These are phyloP conservation scores for Aspergillus tamarii DNA, from an alignment of 2,329 filamentous ascomycete species.

Conservation along the genomic window DNA sequence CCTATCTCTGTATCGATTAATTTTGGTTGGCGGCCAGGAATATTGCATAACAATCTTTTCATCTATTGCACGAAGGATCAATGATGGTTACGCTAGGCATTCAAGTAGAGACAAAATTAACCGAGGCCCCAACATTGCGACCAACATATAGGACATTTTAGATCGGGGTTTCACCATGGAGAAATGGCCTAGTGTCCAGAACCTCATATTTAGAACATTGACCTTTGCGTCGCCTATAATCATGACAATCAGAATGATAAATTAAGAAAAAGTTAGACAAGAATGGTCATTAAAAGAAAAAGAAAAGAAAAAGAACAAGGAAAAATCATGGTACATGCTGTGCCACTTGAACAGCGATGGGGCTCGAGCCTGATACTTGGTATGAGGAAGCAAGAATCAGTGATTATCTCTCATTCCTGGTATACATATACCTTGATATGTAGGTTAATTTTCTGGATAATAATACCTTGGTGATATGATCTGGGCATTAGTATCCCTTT, in stretches of 20 bases:
- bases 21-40: constrained; percentile 2
- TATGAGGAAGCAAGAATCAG: background rate
- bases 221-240: no score
- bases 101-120: background rate
- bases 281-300: no score
- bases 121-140: background rate
- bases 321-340: no score
- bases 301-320: no score
- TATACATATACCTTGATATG: background rate
- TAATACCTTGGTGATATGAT: background rate
- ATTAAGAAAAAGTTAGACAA: no score
- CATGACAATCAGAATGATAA: no score
- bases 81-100: background rate
- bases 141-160: background rate
- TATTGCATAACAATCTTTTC: background rate
- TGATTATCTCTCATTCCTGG: background rate
- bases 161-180: background rate
- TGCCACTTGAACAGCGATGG: no score
- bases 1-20: constrained; percentile 1
- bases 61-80: background rate
- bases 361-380: background rate
- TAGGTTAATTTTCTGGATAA: background rate
- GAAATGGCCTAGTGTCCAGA: no score
- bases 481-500: no score
- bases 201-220: no score